Conservation (phyloP, 495 filamentous ascomycete species). For the Pyronema domesticum region DNA sequence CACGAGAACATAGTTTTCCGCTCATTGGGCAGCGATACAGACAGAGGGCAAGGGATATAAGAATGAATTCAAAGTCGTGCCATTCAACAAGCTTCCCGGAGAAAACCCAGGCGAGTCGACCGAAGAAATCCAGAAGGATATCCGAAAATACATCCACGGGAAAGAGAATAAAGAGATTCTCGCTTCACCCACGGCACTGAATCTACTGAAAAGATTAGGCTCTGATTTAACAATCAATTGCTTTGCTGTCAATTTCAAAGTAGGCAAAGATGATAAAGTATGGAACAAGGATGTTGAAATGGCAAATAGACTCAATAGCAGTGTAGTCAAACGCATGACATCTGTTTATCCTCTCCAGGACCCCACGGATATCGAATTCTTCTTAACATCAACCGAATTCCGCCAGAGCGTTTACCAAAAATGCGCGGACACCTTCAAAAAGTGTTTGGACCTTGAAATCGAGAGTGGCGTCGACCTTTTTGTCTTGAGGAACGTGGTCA, state of each 20-base stretch:
- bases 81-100: constrained; percentile 29
- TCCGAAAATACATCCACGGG: constrained; percentile 27
- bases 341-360: constrained; percentile 27
- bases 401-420: constrained; percentile 27
- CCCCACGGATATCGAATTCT: constrained; percentile 27
- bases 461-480: constrained; percentile 22
- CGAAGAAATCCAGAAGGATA: constrained; percentile 27
- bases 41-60: not conserved
- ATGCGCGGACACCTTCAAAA: constrained; percentile 28
- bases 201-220: constrained; percentile 27
- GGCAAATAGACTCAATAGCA: constrained; percentile 32
- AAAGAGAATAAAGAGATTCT: constrained; percentile 27
- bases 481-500: constrained; percentile 27
- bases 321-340: constrained; percentile 28
- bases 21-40: constrained; percentile 30
- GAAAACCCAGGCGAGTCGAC: too few species aligned
- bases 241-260: constrained; percentile 30
- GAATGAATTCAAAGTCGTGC: constrained; percentile 26
- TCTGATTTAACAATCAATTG: constrained; percentile 34
- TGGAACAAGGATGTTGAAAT: constrained; percentile 32
- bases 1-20: constrained; percentile 26
- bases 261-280: constrained; percentile 23
- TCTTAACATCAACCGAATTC: constrained; percentile 31
- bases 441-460: constrained; percentile 24
- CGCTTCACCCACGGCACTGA: constrained; percentile 16